A percentile compares a stretch with the other conserved stretches of the same genome.
phyloP scores from a whole-genome alignment of 1,284 basidiomycete genomes.

The Ceratobasidium sp. region DNA sequence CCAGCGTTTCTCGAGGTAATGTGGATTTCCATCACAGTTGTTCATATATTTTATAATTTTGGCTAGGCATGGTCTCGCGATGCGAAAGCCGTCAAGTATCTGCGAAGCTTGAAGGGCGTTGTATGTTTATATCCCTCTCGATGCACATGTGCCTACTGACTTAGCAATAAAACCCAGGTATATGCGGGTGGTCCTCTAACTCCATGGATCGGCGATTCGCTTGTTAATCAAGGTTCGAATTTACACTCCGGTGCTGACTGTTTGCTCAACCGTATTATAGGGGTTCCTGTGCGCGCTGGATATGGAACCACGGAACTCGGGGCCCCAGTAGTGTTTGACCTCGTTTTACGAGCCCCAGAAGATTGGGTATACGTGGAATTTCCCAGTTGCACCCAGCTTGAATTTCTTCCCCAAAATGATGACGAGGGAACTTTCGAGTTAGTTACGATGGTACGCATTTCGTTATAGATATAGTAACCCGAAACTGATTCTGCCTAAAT shows the following conservation, averaged over 20 bases:
- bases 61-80: slow-evolving; percentile 47
- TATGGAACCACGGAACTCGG: slow-evolving; percentile 47
- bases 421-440: slow-evolving; percentile 36
- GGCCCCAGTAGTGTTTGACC: slow-evolving; percentile 34
- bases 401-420: slow-evolving; percentile 40
- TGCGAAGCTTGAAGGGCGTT: slow-evolving; percentile 43
- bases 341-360: slow-evolving; percentile 30
- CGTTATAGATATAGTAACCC: neutral
- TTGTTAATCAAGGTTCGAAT: slow-evolving; percentile 25
- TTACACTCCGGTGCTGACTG: neutral
- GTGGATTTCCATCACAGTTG: neutral
- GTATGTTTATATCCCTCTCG: slow-evolving; percentile 30
- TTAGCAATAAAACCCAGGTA: slow-evolving; percentile 9
- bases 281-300: slow-evolving; percentile 35
- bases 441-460: slow-evolving; percentile 25
- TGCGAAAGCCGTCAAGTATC: slow-evolving; percentile 31
- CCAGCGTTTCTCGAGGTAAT: slow-evolving; percentile 48
- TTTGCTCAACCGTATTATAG: slow-evolving; percentile 26
- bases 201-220: slow-evolving; percentile 28
- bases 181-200: slow-evolving; percentile 45
- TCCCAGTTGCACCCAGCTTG: slow-evolving; percentile 16
- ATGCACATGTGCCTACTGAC: neutral
- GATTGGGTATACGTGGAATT: slow-evolving; percentile 44
- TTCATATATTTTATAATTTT: neutral
- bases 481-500: neutral